Evolutionary conservation across 768 basidiomycete species (phyloP), one percentile per base, ranked within the genome.

Genomic region (Mycena haematopus): DNA sequence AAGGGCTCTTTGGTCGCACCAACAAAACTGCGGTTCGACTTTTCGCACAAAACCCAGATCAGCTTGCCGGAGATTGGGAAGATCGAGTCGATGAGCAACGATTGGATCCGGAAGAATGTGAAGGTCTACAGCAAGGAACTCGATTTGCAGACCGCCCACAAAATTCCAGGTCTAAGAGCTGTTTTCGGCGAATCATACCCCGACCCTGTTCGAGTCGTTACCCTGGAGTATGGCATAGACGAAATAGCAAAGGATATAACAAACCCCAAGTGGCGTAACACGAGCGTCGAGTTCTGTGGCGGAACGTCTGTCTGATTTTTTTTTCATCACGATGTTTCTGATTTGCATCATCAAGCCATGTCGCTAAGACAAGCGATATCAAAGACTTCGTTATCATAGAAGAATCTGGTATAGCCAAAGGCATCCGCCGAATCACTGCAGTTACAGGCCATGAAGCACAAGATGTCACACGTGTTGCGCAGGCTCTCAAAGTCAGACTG

Each of bases 121-220:
- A 85, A 82, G 62, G 97, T 99, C 25, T 97, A 80, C 73, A 90
- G 93, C 73, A 89, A 93, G 74, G 93, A 99, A 51, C 76, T 99
- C 53, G 81, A 88, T 50, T 81, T 99, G 27, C 81, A 84, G 56
- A 83, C 82, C 7, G 95, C 95, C 0, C 86, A 88, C 68, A 87
- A 89, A 73, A 96, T 99, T 56, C 86, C 96, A n/a, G 96, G 97
- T 6, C 76, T 99, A 33, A 84, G 97, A 33, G 97, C 96, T 2
- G 97, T 99, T 47, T 99, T 99, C 69, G 97, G 97, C 47, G 97
- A 99, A 78, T 85, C 92, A 0, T 99, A 99, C 73, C 97, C 97
- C 5, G 96, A 99, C 74, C 97, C 97, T 3, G 97, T 99, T 21
- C 85, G 96, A 31, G 94, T 99, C 1, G 97, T 99, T 15, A 86